Conservation (phyloP, 2,329 filamentous ascomycete species). For the Colletotrichum trifolii region DNA sequence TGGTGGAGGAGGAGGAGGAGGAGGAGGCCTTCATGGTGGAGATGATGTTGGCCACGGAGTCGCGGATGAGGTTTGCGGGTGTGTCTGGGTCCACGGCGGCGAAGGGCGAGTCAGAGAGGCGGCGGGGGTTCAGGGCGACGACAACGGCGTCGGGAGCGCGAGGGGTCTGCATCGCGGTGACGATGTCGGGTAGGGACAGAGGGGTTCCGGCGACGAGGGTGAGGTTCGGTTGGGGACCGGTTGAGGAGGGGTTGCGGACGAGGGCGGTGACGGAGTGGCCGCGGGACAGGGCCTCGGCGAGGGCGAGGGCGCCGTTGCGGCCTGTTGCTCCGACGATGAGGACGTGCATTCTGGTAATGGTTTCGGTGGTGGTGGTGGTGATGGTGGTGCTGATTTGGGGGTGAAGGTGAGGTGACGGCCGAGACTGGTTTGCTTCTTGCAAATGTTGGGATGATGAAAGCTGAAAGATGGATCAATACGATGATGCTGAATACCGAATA, state of each 20-base stretch:
- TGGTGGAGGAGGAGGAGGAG: no score
- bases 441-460: neutral
- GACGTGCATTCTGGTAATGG: slow-evolving; percentile 51
- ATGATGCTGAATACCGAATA: neutral
- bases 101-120: slow-evolving; percentile 60
- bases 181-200: slow-evolving; percentile 49
- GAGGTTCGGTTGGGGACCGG: slow-evolving; percentile 46
- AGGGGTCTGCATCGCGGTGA: slow-evolving; percentile 46
- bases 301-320: slow-evolving; percentile 56
- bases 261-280: slow-evolving; percentile 58
- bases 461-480: neutral
- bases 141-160: slow-evolving; percentile 52
- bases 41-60: slow-evolving; percentile 51
- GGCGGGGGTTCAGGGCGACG: slow-evolving; percentile 59
- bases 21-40: slow-evolving; percentile 49
- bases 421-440: no score
- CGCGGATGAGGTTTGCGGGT: slow-evolving; percentile 58
- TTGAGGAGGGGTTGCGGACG: slow-evolving; percentile 51
- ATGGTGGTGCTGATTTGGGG: neutral
- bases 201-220: slow-evolving; percentile 53
- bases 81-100: slow-evolving; percentile 48
- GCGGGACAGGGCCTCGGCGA: slow-evolving; percentile 51
- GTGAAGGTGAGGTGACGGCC: neutral
- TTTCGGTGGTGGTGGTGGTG: neutral
- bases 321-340: slow-evolving; percentile 60